Evolutionary conservation across 768 basidiomycete genomes (phyloP).

Genomic region (Rhodosporidiobolus odoratus): DNA sequence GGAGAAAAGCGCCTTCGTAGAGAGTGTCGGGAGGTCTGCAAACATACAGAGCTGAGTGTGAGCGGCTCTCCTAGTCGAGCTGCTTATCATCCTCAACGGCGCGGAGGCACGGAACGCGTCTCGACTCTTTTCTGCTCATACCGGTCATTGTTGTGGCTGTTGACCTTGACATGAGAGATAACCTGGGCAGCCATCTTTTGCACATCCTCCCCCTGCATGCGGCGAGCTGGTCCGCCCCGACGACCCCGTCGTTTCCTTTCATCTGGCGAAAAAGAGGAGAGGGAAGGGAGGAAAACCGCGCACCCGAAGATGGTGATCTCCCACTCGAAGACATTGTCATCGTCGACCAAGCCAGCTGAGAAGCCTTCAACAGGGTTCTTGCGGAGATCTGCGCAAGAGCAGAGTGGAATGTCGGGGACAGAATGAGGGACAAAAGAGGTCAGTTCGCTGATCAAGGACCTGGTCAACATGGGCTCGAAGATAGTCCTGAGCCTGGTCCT

Average conservation of each 20-base stretch:
- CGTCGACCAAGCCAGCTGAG: conserved; percentile 95
- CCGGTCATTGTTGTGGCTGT: too few relatives aligned
- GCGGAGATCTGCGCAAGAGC: conserved; percentile 59
- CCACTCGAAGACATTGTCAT: conserved; percentile 93
- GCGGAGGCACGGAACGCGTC: too few relatives aligned
- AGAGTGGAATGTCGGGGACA: background rate
- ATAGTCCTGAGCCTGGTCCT: too few relatives aligned
- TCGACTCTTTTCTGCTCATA: too few relatives aligned
- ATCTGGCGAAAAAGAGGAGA: background rate
- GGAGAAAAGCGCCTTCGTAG: conserved; percentile 95
- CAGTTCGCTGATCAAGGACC: background rate
- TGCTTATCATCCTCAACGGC: too few relatives aligned
- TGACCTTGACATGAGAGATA: too few relatives aligned
- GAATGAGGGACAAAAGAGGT: background rate
- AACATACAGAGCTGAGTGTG: too few relatives aligned
- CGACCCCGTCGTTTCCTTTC: too few relatives aligned
- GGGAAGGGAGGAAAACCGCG: background rate
- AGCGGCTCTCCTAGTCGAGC: too few relatives aligned
- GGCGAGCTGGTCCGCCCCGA: background rate
- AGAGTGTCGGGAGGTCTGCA: conserved; percentile 81
- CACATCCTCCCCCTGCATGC: background rate
- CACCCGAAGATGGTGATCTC: conserved; percentile 48
- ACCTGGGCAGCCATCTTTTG: too few relatives aligned
- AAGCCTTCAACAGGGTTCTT: conserved; percentile 94
- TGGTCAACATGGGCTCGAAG: background rate